phyloP scores from a whole-genome alignment of 2,329 filamentous ascomycete genomes.

The Alternaria sp. region DNA sequence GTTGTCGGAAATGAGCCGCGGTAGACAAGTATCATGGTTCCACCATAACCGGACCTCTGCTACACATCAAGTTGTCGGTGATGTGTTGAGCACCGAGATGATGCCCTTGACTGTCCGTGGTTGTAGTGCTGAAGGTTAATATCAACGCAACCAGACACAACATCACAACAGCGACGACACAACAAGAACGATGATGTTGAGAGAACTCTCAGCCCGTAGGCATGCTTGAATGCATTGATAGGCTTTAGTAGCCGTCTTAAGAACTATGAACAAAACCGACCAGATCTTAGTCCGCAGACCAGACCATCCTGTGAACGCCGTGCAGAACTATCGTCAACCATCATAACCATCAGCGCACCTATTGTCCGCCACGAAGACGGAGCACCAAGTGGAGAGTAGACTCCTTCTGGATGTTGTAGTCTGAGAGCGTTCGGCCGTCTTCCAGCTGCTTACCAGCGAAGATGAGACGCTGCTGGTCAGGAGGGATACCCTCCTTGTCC shows the following conservation, averaged over 20 bases:
- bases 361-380: conserved; percentile 65
- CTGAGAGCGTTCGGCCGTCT: conserved; percentile 86
- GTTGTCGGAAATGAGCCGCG: conserved; percentile 15
- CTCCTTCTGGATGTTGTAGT: conserved; percentile 94
- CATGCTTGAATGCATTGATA: conserved; percentile 43
- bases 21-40: conserved; percentile 3
- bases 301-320: conserved; percentile 42
- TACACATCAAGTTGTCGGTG: not conserved
- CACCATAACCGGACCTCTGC: not conserved
- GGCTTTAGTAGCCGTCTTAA: conserved; percentile 29
- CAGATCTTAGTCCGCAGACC: conserved; percentile 32
- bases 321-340: conserved; percentile 31
- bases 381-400: conserved; percentile 71
- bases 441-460: conserved; percentile 94
- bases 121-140: not conserved
- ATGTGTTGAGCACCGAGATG: not conserved
- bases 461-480: conserved; percentile 92
- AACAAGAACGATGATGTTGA: conserved; percentile 13
- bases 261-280: conserved; percentile 41
- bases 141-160: not conserved
- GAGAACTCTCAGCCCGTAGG: conserved; percentile 41
- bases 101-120: too few relatives aligned
- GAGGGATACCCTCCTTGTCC: conserved; percentile 81
- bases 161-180: not conserved
- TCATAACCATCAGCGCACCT: conserved; percentile 38